A percentile compares a stretch with the other conserved stretches of the same genome.
Evolutionary conservation across 1,139 yeast species (phyloP).

Genomic region (Geotrichum candidum): DNA sequence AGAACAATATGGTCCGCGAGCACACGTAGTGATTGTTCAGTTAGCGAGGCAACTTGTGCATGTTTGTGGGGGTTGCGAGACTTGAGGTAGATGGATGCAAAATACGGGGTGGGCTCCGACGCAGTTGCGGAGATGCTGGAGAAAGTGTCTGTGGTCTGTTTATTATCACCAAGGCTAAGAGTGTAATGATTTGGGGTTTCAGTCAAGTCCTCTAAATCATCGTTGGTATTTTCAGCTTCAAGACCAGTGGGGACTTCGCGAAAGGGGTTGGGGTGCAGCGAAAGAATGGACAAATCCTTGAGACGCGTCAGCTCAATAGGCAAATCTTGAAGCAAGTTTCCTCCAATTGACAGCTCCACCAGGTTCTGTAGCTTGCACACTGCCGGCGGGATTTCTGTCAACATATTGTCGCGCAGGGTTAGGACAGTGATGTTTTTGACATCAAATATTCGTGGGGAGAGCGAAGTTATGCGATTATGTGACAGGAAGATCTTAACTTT

Average conservation of each 20-base stretch:
- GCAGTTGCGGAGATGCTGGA: conserved; percentile 19
- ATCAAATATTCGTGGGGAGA: conserved; percentile 50
- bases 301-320: conserved; percentile 52
- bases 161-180: background rate
- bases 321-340: conserved; percentile 46
- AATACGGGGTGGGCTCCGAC: conserved; percentile 11
- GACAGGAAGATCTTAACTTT: conserved; percentile 46
- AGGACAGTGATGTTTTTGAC: conserved; percentile 49
- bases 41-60: conserved; percentile 36
- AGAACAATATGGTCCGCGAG: conserved; percentile 43
- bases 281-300: conserved; percentile 41
- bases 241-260: background rate
- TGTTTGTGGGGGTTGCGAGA: background rate
- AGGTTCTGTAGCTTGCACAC: conserved; percentile 43
- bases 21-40: conserved; percentile 41
- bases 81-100: conserved; percentile 13
- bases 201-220: background rate
- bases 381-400: conserved; percentile 48
- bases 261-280: conserved; percentile 46
- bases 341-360: conserved; percentile 47
- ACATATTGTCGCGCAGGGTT: conserved; percentile 47
- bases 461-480: conserved; percentile 43
- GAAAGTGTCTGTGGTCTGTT: background rate
- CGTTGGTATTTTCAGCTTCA: background rate
- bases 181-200: background rate